phyloP scores from a whole-genome alignment of 495 filamentous ascomycete species.

The Podospora comata region DNA sequence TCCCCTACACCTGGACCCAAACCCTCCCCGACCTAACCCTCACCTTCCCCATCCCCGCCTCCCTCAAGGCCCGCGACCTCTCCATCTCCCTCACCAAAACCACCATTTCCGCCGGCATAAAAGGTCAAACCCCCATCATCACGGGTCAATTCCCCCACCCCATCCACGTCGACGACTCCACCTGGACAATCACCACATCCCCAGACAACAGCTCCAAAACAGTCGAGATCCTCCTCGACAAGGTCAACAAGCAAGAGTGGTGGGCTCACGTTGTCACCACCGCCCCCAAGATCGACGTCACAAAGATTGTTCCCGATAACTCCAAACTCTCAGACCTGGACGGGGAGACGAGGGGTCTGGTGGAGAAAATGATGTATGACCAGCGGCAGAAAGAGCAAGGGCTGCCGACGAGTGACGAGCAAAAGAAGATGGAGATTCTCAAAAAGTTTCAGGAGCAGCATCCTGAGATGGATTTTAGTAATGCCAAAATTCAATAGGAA shows the following conservation, averaged over 20 bases:
- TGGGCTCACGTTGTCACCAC: conserved; percentile 85
- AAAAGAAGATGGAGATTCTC: conserved; percentile 86
- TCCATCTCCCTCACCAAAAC: conserved; percentile 78
- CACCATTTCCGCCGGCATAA: conserved; percentile 75
- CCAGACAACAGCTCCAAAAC: conserved; percentile 62
- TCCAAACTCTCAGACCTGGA: conserved; percentile 87
- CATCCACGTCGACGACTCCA: conserved; percentile 78
- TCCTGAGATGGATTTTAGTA: conserved; percentile 79
- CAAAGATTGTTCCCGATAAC: conserved; percentile 91
- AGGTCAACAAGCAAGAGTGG: conserved; percentile 96
- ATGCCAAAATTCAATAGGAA: conserved; percentile 67
- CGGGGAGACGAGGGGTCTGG: conserved; percentile 93
- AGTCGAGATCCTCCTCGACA: conserved; percentile 89
- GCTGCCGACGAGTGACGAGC: conserved; percentile 81
- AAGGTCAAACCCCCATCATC: conserved; percentile 83
- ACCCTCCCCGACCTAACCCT: conserved; percentile 91
- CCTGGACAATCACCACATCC: conserved; percentile 84
- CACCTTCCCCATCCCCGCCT: conserved; percentile 66
- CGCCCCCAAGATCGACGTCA: conserved; percentile 87
- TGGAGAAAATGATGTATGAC: conserved; percentile 99
- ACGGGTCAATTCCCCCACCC: conserved; percentile 73
- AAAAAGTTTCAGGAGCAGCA: conserved; percentile 79
- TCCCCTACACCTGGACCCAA: conserved; percentile 97
- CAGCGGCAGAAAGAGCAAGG: conserved; percentile 94
- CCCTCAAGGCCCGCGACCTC: conserved; percentile 80